Percentiles rank a stretch among this genome's conserved stretches.
phyloP scores from a whole-genome alignment of 768 basidiomycete species.

The Leccinellum rugosiceps region DNA sequence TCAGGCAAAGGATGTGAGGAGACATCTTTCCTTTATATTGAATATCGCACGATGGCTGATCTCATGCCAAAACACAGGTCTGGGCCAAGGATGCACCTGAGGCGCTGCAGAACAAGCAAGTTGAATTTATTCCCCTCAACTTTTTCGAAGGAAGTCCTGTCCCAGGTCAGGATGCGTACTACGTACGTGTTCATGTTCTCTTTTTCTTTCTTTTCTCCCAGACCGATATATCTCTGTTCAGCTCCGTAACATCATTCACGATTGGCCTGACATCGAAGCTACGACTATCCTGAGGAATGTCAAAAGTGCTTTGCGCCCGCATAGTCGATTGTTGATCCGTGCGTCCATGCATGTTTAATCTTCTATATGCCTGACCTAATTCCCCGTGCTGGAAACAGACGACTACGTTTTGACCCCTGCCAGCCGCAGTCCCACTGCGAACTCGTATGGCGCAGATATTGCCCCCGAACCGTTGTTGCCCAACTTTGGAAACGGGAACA shows the following conservation, averaged over 20 bases:
- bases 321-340: slow-evolving; percentile 36
- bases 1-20: slow-evolving; percentile 19
- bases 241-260: slow-evolving; percentile 31
- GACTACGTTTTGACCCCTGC: slow-evolving; percentile 20
- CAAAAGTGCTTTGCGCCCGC: slow-evolving; percentile 25
- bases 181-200: slow-evolving; percentile 10
- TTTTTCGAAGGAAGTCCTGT: slow-evolving; percentile 19
- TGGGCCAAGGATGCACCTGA: slow-evolving; percentile 18
- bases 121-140: slow-evolving; percentile 18
- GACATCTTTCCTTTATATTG: neutral
- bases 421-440: slow-evolving; percentile 1
- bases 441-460: slow-evolving; percentile 16
- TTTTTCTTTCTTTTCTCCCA: neutral
- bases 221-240: neutral
- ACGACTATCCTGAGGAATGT: slow-evolving; percentile 30
- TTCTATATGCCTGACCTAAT: neutral
- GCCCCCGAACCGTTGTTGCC: slow-evolving; percentile 47
- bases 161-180: slow-evolving; percentile 22
- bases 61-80: slow-evolving; percentile 2
- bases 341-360: slow-evolving; percentile 3
- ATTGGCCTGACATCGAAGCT: slow-evolving; percentile 37
- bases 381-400: slow-evolving; percentile 6
- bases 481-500: slow-evolving; percentile 43
- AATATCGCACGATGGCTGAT: neutral
- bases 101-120: slow-evolving; percentile 13